A percentile compares a stretch with the other conserved stretches of the same genome.
These are phyloP conservation scores for Dendrothele bispora DNA, from an alignment of 768 basidiomycete genomes.

Conservation along the genomic window DNA sequence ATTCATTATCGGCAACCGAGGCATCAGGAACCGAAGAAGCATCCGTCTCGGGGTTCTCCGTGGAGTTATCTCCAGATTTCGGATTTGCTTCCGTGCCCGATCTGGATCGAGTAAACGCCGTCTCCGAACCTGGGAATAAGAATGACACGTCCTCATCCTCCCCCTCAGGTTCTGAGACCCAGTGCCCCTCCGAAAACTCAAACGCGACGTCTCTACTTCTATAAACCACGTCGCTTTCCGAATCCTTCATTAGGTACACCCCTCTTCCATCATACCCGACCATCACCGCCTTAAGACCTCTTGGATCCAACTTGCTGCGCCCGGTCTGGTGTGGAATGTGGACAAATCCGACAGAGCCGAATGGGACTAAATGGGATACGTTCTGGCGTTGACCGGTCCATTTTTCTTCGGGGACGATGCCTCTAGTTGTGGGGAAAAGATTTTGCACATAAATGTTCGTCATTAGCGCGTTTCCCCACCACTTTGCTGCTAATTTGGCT, in stretches of 20 bases:
- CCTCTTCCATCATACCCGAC: background rate
- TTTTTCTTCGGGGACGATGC: background rate
- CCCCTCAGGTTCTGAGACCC: constrained; percentile 1
- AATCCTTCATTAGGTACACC: background rate
- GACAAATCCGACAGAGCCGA: constrained; percentile 22
- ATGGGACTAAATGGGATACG: constrained; percentile 17
- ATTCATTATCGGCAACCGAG: too few species aligned
- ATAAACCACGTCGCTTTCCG: background rate
- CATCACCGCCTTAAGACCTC: background rate
- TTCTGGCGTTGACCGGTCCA: constrained; percentile 1
- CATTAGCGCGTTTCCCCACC: constrained; percentile 7
- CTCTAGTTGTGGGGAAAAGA: background rate
- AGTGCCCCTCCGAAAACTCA: background rate
- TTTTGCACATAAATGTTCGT: background rate
- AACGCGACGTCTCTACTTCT: constrained; percentile 1
- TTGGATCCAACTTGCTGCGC: constrained; percentile 5
- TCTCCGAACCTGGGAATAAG: background rate
- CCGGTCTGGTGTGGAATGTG: constrained; percentile 17
- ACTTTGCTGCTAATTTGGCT: constrained; percentile 3
- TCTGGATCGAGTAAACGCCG: background rate
- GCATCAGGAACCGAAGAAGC: too few species aligned
- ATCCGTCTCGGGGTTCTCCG: too few species aligned
- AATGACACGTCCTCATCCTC: constrained; percentile 1
- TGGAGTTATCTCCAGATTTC: too few species aligned
- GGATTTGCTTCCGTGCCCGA: background rate